Percentiles rank a stretch among this genome's conserved stretches.
Conservation (phyloP, 2,329 filamentous ascomycete species). For the Anthostomella pinea region DNA sequence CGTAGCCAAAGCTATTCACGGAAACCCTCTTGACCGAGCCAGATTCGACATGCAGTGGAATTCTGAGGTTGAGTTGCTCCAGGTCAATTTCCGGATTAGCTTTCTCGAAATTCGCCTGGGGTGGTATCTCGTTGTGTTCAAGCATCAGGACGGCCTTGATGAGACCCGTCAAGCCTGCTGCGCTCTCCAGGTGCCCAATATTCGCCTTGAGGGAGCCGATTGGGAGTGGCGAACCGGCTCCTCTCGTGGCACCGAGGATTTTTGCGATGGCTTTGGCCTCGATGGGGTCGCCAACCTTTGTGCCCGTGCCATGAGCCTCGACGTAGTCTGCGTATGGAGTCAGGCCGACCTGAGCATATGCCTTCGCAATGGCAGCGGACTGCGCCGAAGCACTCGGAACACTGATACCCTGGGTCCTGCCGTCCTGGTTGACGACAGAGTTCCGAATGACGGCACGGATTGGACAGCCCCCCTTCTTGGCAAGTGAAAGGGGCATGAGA, state of each 20-base stretch:
- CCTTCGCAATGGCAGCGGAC: neutral
- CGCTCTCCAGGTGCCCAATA: constrained; percentile 32
- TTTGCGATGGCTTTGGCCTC: constrained; percentile 19
- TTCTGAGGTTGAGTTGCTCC: no score
- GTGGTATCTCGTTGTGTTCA: constrained; percentile 25
- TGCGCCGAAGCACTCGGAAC: neutral
- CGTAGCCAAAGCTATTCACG: constrained; percentile 38
- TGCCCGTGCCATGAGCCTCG: constrained; percentile 3
- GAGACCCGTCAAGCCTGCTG: constrained; percentile 23
- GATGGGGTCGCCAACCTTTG: constrained; percentile 26
- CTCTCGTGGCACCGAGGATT: constrained; percentile 3
- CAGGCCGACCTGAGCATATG: neutral
- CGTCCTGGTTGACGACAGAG: constrained; percentile 1
- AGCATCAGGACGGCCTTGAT: constrained; percentile 28
- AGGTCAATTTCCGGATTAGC: no score
- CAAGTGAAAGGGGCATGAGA: neutral
- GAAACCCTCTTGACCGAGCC: constrained; percentile 22
- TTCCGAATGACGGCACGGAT: neutral
- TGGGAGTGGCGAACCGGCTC: constrained; percentile 1
- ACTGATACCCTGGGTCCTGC: neutral
- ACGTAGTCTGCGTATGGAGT: neutral
- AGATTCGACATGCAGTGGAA: constrained; percentile 7
- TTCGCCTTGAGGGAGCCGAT: constrained; percentile 30
- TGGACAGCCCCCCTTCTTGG: neutral
- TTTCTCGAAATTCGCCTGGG: constrained; percentile 20